Evolutionary conservation across 1,284 basidiomycete genomes (phyloP), one percentile per base, ranked within the genome.

Genomic region (Moesziomyces parantarcticus): DNA sequence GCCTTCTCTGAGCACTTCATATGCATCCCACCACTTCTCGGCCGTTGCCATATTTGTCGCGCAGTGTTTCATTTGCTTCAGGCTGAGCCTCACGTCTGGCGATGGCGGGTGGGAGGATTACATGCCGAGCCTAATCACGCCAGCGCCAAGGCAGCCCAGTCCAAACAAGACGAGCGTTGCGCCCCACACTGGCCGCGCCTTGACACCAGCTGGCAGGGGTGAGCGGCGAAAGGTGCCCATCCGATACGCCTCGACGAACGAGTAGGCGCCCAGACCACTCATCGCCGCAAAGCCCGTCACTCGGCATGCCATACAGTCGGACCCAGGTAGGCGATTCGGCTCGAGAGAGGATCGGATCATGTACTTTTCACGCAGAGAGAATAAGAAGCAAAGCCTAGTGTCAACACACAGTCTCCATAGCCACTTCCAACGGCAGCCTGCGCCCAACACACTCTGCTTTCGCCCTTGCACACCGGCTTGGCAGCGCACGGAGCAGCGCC

Each of bases 201-300:
- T 62, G 20, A 55, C 55, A 2, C 66, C 71, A 2, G 54, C 48
- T 2, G 60, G 60, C 36, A 67, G 39, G 1, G 70, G 61, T 11
- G 61, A 57, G 11, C 71, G 65, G 9, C 54, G 57, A 22, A 79
- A 79, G 8, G 52, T 57, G 21, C 80, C 75, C 34, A 80, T 49
- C 25, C 72, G 69, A 39, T 71, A 67, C 4, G 81, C 81, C 50
- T 83, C 81, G 44, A 59, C 52, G n/a, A 81, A 63, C 20, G 77
- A 71, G 23, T 74, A 80, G 25, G 57, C 66, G 18, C 79, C 78
- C 3, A 80, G 63, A 21, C 65, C 73, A 1, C 71, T 48, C 48
- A 81, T 67, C 18, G 81, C 75, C 9, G 71, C 69, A 42, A 78
- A 75, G n/a, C 81, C 81, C 2, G 80, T 83, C 13, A 81, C 42